Conservation (phyloP, 495 filamentous ascomycete species). For the Penicillium fimorum region DNA sequence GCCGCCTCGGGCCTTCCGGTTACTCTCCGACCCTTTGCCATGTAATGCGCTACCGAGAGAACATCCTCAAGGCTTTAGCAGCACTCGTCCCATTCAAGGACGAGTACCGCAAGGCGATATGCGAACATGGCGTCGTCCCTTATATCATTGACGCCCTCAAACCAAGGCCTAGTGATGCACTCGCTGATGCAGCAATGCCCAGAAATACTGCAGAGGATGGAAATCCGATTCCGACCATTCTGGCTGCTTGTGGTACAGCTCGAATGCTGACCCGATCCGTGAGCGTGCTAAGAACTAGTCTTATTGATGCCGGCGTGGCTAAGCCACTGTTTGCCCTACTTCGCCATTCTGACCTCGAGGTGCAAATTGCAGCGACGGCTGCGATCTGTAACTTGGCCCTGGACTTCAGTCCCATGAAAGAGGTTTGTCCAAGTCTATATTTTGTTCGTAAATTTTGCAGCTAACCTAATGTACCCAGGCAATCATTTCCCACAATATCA, state of each 20-base stretch:
- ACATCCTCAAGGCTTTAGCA: constrained; percentile 74
- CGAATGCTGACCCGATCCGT: constrained; percentile 79
- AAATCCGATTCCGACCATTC: constrained; percentile 63
- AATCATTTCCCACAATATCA: constrained; percentile 71
- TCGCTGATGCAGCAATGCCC: constrained; percentile 30
- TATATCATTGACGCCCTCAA: constrained; percentile 83
- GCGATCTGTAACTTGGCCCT: constrained; percentile 79
- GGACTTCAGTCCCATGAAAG: constrained; percentile 87
- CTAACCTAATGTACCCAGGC: constrained; percentile 45
- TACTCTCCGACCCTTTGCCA: constrained; percentile 65
- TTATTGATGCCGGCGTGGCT: constrained; percentile 83
- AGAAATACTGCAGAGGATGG: constrained; percentile 43
- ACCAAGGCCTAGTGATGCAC: constrained; percentile 45
- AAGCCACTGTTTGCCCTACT: constrained; percentile 76
- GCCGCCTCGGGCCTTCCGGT: constrained; percentile 57
- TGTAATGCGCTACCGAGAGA: constrained; percentile 72
- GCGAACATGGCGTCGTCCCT: constrained; percentile 73
- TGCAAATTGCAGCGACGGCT: constrained; percentile 81
- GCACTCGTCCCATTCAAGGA: constrained; percentile 79
- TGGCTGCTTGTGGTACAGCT: constrained; percentile 80
- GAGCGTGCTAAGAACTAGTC: constrained; percentile 74
- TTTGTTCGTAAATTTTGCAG: constrained; percentile 1
- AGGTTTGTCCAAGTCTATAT: constrained; percentile 51
- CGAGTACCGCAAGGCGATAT: constrained; percentile 76
- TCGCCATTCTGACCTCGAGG: constrained; percentile 70